These are phyloP conservation scores for Rhodomyrtus psidioides DNA, from an alignment of 441 rosid genomes.

Conservation along the genomic window DNA sequence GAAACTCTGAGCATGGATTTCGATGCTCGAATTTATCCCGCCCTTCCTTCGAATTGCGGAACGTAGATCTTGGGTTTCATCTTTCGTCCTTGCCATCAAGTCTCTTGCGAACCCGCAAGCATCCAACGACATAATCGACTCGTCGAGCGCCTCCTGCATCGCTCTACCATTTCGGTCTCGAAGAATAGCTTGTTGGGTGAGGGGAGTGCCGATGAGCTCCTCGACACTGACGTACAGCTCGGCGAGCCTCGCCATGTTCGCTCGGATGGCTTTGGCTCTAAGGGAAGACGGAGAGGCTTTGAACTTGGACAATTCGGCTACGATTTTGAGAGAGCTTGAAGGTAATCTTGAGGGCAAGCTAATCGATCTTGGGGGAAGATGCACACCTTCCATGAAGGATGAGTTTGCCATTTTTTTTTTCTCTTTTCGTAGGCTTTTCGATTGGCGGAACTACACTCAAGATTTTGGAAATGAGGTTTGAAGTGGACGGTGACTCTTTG, in stretches of 20 bases:
- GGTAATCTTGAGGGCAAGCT: constrained; percentile 70
- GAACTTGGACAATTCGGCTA: constrained; percentile 33
- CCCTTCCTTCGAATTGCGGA: constrained; percentile 52
- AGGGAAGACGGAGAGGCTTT: constrained; percentile 19
- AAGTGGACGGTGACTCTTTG: not conserved
- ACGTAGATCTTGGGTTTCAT: constrained; percentile 41
- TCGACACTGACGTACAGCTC: constrained; percentile 37
- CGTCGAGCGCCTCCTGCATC: constrained; percentile 44
- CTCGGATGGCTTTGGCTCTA: constrained; percentile 22
- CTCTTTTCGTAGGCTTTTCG: not conserved
- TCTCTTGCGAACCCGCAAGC: constrained; percentile 43
- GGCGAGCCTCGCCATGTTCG: constrained; percentile 34
- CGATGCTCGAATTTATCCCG: constrained; percentile 30
- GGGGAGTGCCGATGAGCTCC: constrained; percentile 33
- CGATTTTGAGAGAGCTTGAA: constrained; percentile 40
- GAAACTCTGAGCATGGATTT: constrained; percentile 31
- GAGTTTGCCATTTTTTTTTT: constrained; percentile 21
- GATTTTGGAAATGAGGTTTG: not conserved
- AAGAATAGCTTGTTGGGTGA: constrained; percentile 21
- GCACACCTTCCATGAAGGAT: constrained; percentile 8
- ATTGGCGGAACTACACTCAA: not conserved
- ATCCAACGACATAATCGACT: constrained; percentile 50
- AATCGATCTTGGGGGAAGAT: constrained; percentile 51
- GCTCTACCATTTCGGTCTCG: constrained; percentile 9
- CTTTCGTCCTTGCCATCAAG: constrained; percentile 32